Percentiles rank a stretch among this genome's conserved stretches.
These are phyloP conservation scores for Botryotinia globosa DNA, from an alignment of 2,329 filamentous ascomycete species.

Conservation along the genomic window DNA sequence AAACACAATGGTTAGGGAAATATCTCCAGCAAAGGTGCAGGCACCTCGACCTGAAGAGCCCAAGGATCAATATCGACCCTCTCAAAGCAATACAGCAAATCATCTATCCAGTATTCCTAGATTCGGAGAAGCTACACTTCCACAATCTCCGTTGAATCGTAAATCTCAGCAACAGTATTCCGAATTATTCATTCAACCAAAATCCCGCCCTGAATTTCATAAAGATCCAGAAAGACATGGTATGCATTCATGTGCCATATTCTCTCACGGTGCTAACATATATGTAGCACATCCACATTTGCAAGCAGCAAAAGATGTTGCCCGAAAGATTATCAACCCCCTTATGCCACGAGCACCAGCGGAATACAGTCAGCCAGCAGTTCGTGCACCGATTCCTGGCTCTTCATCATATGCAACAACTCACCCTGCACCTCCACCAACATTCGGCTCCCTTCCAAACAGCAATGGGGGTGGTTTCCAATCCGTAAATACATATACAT, in stretches of 20 bases:
- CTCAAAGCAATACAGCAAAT: slow-evolving; percentile 19
- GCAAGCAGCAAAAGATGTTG: slow-evolving; percentile 34
- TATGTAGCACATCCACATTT: slow-evolving; percentile 33
- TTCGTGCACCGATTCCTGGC: slow-evolving; percentile 30
- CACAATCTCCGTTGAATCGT: slow-evolving; percentile 37
- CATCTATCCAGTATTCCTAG: slow-evolving; percentile 29
- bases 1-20: slow-evolving; percentile 38
- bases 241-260: slow-evolving; percentile 21
- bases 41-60: slow-evolving; percentile 27
- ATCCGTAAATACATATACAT: slow-evolving; percentile 30
- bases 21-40: slow-evolving; percentile 35
- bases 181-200: slow-evolving; percentile 37
- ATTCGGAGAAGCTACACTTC: slow-evolving; percentile 37
- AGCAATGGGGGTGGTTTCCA: slow-evolving; percentile 35
- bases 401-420: slow-evolving; percentile 34
- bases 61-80: slow-evolving; percentile 28
- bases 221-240: slow-evolving; percentile 30
- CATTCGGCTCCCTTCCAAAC: slow-evolving; percentile 36
- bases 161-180: slow-evolving; percentile 29
- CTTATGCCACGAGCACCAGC: slow-evolving; percentile 33
- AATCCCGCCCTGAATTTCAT: slow-evolving; percentile 36
- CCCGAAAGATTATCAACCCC: slow-evolving; percentile 31
- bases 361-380: slow-evolving; percentile 27
- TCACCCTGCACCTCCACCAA: slow-evolving; percentile 29
- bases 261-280: not conserved